These are phyloP conservation scores for Blastocystis hominis DNA, from an alignment of 352 stramenopile genomes.

Conservation along the genomic window DNA sequence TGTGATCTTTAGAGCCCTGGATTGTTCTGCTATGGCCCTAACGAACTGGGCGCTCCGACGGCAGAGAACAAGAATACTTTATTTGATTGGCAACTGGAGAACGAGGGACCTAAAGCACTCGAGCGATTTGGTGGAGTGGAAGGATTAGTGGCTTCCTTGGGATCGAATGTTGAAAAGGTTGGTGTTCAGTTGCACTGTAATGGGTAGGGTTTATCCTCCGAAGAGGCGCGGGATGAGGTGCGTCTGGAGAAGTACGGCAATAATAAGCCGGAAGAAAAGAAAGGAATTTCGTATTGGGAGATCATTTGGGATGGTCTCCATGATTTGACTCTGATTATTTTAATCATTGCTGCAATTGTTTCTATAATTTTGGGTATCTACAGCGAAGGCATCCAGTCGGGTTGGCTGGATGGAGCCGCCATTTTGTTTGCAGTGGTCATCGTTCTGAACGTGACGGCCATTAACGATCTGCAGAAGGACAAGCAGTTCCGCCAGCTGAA, in stretches of 20 bases:
- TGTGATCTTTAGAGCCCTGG: not conserved
- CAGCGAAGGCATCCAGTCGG: slow-evolving; percentile 66
- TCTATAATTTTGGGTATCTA: slow-evolving; percentile 69
- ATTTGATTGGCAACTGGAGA: slow-evolving; percentile 57
- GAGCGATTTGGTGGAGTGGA: slow-evolving; percentile 52
- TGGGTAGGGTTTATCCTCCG: slow-evolving; percentile 27
- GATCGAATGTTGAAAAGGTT: slow-evolving; percentile 51
- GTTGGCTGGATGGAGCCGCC: slow-evolving; percentile 76
- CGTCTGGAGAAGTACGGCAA: slow-evolving; percentile 58
- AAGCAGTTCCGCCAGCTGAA: slow-evolving; percentile 75
- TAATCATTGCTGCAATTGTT: slow-evolving; percentile 72
- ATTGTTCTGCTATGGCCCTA: not conserved
- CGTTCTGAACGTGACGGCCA: slow-evolving; percentile 73
- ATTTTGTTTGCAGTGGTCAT: slow-evolving; percentile 78
- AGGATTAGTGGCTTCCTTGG: not conserved
- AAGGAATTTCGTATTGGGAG: slow-evolving; percentile 61
- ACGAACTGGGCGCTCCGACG: slow-evolving; percentile 43
- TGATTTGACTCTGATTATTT: slow-evolving; percentile 77
- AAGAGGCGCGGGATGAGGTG: slow-evolving; percentile 33
- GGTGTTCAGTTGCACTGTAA: not conserved
- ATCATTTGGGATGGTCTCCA: slow-evolving; percentile 79
- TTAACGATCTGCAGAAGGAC: slow-evolving; percentile 81
- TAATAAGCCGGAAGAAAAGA: slow-evolving; percentile 57
- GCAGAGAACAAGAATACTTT: slow-evolving; percentile 50
- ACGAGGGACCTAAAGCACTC: slow-evolving; percentile 9